Percentiles rank a stretch among this genome's conserved stretches.
These are phyloP conservation scores for Penicillium sp. DNA, from an alignment of 2,329 filamentous ascomycete genomes.

Conservation along the genomic window DNA sequence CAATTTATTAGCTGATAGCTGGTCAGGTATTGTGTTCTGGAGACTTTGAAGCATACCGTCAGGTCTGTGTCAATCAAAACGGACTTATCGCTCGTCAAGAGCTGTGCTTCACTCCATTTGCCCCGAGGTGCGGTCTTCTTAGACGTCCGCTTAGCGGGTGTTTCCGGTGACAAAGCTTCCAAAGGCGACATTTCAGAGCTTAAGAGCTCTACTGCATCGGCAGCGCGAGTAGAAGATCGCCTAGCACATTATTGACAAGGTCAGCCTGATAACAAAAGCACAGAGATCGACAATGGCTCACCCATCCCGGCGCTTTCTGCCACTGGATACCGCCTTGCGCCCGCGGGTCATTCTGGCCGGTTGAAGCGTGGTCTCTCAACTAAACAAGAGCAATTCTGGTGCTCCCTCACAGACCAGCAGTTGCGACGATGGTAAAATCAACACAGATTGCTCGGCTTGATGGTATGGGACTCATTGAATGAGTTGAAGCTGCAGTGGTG, in stretches of 20 bases:
- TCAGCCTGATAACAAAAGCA: background rate
- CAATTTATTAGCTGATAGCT: background rate
- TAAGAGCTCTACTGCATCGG: constrained; percentile 27
- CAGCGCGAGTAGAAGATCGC: constrained; percentile 15
- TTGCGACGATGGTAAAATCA: constrained; percentile 70
- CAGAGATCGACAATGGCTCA: constrained; percentile 18
- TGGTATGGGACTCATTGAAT: constrained; percentile 54
- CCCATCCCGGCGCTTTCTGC: constrained; percentile 28
- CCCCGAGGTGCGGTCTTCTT: constrained; percentile 34
- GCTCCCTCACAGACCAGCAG: constrained; percentile 5
- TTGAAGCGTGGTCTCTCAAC: constrained; percentile 17
- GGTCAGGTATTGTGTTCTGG: background rate
- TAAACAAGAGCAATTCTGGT: constrained; percentile 21
- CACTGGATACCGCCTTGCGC: constrained; percentile 36
- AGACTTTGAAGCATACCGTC: constrained; percentile 31
- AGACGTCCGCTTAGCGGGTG: constrained; percentile 33
- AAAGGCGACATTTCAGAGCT: constrained; percentile 29
- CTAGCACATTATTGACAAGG: constrained; percentile 23
- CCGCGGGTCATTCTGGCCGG: constrained; percentile 33
- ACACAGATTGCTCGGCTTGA: constrained; percentile 94
- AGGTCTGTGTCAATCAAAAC: constrained; percentile 37
- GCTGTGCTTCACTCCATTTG: constrained; percentile 39
- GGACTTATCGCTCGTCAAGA: constrained; percentile 41
- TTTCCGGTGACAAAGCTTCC: constrained; percentile 16
- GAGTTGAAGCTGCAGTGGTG: constrained; percentile 6